These are phyloP conservation scores for Mycena chlorophos DNA, from an alignment of 768 basidiomycete genomes.

Conservation along the genomic window DNA sequence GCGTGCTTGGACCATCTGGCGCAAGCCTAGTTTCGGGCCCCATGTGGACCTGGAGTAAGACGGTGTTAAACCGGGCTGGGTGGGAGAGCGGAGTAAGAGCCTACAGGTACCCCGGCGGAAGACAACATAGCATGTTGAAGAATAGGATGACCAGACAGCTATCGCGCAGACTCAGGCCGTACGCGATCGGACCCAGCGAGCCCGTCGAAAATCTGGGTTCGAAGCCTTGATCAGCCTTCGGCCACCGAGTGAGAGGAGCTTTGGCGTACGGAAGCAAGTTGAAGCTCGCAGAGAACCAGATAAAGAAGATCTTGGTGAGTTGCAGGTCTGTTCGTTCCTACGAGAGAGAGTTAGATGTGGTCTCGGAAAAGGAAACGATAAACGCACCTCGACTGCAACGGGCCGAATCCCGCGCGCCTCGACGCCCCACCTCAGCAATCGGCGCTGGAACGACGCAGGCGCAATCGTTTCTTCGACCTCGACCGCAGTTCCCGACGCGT, in stretches of 20 bases:
- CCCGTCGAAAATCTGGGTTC: constrained; percentile 71
- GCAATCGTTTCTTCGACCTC: too few species aligned
- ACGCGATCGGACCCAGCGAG: constrained; percentile 61
- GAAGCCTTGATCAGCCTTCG: too few species aligned
- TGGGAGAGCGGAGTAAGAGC: too few species aligned
- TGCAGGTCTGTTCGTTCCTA: constrained; percentile 59
- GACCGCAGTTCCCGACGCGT: too few species aligned
- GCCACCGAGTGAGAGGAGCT: not conserved
- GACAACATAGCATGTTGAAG: constrained; percentile 62
- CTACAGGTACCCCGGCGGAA: constrained; percentile 64
- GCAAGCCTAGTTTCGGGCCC: constrained; percentile 82
- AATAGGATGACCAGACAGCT: constrained; percentile 66
- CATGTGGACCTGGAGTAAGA: constrained; percentile 56
- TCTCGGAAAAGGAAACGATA: not conserved
- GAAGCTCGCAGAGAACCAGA: constrained; percentile 74
- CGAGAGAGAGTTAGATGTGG: not conserved
- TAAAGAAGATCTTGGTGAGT: constrained; percentile 70
- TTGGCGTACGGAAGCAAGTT: constrained; percentile 61
- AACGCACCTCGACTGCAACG: constrained; percentile 11
- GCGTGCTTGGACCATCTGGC: constrained; percentile 78
- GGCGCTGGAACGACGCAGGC: too few species aligned
- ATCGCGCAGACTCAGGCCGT: constrained; percentile 60
- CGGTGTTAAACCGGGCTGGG: too few species aligned
- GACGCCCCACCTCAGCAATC: constrained; percentile 17
- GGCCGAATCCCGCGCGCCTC: constrained; percentile 20